A percentile compares a stretch with the other conserved stretches of the same genome.
These are phyloP conservation scores for Populus nigra DNA, from an alignment of 345 rosid species.

Conservation along the genomic window DNA sequence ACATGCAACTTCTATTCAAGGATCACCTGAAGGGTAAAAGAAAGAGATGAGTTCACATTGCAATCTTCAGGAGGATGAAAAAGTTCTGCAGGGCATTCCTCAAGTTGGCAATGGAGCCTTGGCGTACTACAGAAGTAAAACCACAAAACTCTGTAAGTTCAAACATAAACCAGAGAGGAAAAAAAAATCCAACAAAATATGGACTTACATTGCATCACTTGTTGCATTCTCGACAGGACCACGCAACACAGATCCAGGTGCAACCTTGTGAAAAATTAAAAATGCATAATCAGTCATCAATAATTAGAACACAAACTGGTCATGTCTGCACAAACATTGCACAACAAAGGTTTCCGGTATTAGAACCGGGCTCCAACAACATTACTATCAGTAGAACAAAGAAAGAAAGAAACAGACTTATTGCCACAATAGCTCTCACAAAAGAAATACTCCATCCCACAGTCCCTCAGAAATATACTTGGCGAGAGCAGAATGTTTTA, in stretches of 20 bases:
- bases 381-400: background rate
- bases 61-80: slow-evolving; percentile 98
- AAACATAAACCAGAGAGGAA: background rate
- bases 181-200: slow-evolving; percentile 11
- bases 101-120: slow-evolving; percentile 71
- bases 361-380: background rate
- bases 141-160: slow-evolving; percentile 11
- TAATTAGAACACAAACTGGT: background rate
- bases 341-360: background rate
- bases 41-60: slow-evolving; percentile 90
- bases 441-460: background rate
- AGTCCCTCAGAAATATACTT: background rate
- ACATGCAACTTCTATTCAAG: slow-evolving; percentile 12
- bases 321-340: background rate
- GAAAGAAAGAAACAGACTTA: background rate
- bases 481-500: background rate
- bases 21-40: slow-evolving; percentile 95
- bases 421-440: background rate
- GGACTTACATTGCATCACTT: slow-evolving; percentile 77
- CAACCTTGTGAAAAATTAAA: slow-evolving; percentile 60
- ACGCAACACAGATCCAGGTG: slow-evolving; percentile 84
- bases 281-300: slow-evolving; percentile 1
- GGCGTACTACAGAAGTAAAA: slow-evolving; percentile 58
- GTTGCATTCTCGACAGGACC: slow-evolving; percentile 87
- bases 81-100: slow-evolving; percentile 83